phyloP scores from a whole-genome alignment of 805 yeast species.

The Metschnikowia picachoensis region DNA sequence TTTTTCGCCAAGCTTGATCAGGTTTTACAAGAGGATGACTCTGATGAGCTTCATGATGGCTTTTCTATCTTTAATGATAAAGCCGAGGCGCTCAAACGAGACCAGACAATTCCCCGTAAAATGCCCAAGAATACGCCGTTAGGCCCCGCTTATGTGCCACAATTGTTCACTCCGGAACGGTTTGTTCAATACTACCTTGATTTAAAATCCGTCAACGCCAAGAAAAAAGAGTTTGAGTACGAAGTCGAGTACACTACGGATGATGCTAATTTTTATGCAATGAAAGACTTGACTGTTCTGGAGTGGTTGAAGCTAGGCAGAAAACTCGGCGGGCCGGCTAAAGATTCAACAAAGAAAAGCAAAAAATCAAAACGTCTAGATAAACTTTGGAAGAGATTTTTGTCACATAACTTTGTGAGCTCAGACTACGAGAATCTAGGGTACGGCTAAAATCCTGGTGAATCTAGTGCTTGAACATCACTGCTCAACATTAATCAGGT shows the following conservation, averaged over 20 bases:
- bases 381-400: slow-evolving; percentile 53
- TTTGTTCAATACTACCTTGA: slow-evolving; percentile 77
- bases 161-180: slow-evolving; percentile 66
- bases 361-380: slow-evolving; percentile 19
- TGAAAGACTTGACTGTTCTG: slow-evolving; percentile 53
- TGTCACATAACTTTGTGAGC: slow-evolving; percentile 58
- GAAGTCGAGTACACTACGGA: slow-evolving; percentile 69
- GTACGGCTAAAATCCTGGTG: slow-evolving; percentile 25
- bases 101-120: slow-evolving; percentile 58
- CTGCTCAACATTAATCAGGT: no score
- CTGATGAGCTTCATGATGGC: slow-evolving; percentile 11
- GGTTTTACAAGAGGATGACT: slow-evolving; percentile 17
- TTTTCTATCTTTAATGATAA: slow-evolving; percentile 11
- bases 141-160: slow-evolving; percentile 77
- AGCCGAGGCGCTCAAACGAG: slow-evolving; percentile 31
- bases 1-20: slow-evolving; percentile 41
- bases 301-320: slow-evolving; percentile 62
- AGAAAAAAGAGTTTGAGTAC: slow-evolving; percentile 47
- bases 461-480: no score
- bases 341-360: slow-evolving; percentile 2
- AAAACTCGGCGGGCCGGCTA: slow-evolving; percentile 43
- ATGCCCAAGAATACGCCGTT: slow-evolving; percentile 51
- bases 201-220: slow-evolving; percentile 45
- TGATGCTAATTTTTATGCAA: slow-evolving; percentile 45
- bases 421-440: slow-evolving; percentile 59